Conservation (phyloP, 1,139 yeast genomes). For the Blastobotrys serpentis region DNA sequence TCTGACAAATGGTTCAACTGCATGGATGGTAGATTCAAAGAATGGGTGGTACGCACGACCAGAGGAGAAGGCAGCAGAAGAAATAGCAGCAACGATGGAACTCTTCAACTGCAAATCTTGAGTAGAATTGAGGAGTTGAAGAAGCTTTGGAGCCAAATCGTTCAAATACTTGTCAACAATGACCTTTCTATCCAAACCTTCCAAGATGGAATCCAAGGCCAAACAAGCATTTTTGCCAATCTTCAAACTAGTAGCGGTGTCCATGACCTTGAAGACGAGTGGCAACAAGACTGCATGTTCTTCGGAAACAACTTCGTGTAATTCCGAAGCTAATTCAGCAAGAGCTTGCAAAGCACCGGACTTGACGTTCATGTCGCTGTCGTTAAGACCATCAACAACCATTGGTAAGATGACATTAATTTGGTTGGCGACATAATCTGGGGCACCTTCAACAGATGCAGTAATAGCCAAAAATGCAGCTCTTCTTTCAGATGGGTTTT, state of each 20-base stretch:
- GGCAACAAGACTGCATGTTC: slow-evolving; percentile 83
- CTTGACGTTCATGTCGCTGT: slow-evolving; percentile 71
- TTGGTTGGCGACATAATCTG: slow-evolving; percentile 81
- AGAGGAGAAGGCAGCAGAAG: slow-evolving; percentile 94
- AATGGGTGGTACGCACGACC: slow-evolving; percentile 85
- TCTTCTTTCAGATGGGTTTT: slow-evolving; percentile 76
- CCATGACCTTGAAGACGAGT: slow-evolving; percentile 81
- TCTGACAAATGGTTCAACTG: slow-evolving; percentile 76
- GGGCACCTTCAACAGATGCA: slow-evolving; percentile 88
- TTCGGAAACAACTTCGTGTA: slow-evolving; percentile 80
- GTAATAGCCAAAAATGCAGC: slow-evolving; percentile 83
- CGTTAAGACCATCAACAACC: slow-evolving; percentile 74
- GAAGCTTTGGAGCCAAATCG: slow-evolving; percentile 85
- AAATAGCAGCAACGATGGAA: slow-evolving; percentile 92
- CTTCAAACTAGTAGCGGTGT: slow-evolving; percentile 76
- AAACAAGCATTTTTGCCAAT: slow-evolving; percentile 88
- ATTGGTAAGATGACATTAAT: slow-evolving; percentile 70
- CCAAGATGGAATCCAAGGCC: slow-evolving; percentile 89
- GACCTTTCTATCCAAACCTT: slow-evolving; percentile 86
- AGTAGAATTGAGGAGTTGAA: slow-evolving; percentile 69
- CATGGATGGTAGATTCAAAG: slow-evolving; percentile 76
- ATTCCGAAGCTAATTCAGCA: slow-evolving; percentile 73
- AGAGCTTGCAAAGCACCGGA: slow-evolving; percentile 85
- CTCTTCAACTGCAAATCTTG: slow-evolving; percentile 71
- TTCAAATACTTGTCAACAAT: slow-evolving; percentile 72